phyloP scores from a whole-genome alignment of 1,139 yeast genomes.

The Candida gigantensis region DNA sequence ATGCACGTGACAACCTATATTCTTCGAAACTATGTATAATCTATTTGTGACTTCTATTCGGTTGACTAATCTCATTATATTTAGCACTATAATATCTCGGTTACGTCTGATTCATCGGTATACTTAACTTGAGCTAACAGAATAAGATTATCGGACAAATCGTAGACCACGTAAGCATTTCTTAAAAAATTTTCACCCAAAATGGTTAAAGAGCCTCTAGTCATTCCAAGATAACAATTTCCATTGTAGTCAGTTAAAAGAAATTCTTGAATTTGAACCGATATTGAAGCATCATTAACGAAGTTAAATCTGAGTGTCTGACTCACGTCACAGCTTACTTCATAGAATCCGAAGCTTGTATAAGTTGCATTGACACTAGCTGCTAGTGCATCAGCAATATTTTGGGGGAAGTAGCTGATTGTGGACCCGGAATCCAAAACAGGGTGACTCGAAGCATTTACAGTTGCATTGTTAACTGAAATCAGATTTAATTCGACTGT shows the following conservation, averaged over 20 bases:
- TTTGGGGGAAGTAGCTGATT: constrained; percentile 24
- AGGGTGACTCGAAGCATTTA: background rate
- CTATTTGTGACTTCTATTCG: too few species aligned
- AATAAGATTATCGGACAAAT: constrained; percentile 26
- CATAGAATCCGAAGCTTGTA: too few species aligned
- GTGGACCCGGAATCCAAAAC: constrained; percentile 31
- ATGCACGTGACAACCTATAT: too few species aligned
- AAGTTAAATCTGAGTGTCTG: constrained; percentile 27
- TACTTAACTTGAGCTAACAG: constrained; percentile 27
- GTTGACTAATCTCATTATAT: too few species aligned
- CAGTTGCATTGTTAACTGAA: background rate
- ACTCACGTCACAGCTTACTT: too few species aligned
- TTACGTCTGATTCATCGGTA: constrained; percentile 7
- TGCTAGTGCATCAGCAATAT: constrained; percentile 21
- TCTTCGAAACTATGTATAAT: too few species aligned
- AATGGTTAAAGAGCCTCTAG: constrained; percentile 3
- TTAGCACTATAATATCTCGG: too few species aligned
- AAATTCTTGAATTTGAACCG: constrained; percentile 29
- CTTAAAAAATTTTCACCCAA: constrained; percentile 33
- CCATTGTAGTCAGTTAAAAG: constrained; percentile 13
- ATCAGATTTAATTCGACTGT: constrained; percentile 4
- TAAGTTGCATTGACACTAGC: constrained; percentile 20
- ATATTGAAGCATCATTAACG: constrained; percentile 27
- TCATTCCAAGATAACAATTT: constrained; percentile 1
- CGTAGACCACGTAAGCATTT: constrained; percentile 27